These are phyloP conservation scores for Xylaria multiplex DNA, from an alignment of 2,329 filamentous ascomycete species.

Conservation along the genomic window DNA sequence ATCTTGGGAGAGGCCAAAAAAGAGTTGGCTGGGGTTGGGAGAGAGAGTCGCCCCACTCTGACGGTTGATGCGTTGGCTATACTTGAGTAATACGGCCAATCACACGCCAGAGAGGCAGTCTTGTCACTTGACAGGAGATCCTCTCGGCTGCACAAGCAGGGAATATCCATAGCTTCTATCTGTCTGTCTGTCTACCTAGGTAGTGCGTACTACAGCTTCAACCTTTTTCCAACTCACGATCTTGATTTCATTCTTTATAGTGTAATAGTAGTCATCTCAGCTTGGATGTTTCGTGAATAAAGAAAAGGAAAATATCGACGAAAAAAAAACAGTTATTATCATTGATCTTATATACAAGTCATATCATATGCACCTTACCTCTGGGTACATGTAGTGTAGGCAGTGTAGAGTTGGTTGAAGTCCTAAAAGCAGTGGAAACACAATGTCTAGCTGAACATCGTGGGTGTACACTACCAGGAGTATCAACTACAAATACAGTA, in stretches of 20 bases:
- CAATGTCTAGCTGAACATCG: background rate
- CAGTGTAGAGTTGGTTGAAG: background rate
- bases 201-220: background rate
- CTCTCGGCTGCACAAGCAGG: constrained; percentile 31
- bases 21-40: constrained; percentile 40
- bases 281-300: background rate
- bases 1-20: constrained; percentile 29
- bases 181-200: background rate
- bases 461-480: background rate
- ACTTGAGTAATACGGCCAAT: constrained; percentile 43
- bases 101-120: constrained; percentile 21
- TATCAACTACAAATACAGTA: constrained; percentile 8
- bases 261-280: no score
- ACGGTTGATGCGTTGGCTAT: constrained; percentile 47
- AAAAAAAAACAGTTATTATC: no score
- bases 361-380: background rate
- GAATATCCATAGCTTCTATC: constrained; percentile 8
- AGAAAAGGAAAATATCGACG: no score
- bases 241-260: background rate
- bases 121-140: constrained; percentile 36
- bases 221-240: background rate
- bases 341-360: background rate
- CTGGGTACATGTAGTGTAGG: no score
- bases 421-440: no score
- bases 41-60: constrained; percentile 28